Base-by-base conservation (phyloP, 768 basidiomycete genomes). In the Boletus reticulatus region DNA sequence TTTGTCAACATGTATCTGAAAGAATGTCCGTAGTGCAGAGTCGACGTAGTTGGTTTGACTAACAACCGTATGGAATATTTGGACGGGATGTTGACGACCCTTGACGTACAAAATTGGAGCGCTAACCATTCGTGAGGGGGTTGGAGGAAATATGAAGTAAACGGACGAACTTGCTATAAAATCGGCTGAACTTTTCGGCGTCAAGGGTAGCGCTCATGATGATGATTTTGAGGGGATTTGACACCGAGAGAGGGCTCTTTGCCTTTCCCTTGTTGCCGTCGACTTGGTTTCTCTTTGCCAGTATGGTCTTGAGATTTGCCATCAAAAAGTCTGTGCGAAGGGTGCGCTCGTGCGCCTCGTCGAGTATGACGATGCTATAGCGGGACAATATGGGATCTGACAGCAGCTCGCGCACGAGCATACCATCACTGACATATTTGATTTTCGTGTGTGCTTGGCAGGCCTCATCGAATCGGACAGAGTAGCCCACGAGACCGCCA, bases 171-270 rank as follows among this genome's bases (percentile, higher is more conserved):
- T 84, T 79, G 67, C 85, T 68, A 66, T 89, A 97, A 72, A 96
- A 99, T 31, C 76, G 78, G 73, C 89, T 90, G 70, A 99, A 98
- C 61, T 92, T 93, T 61, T 95, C 88, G 0, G 95, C 95, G 66
- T 99, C 95, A 36, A 99, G 79, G 8, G 97, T 98, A 4, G 97
- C 97, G 70, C 92, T 94, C 97, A 99, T 99, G 61, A 99, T 82
- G 20, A 99, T 82, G 38, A 99, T 81, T 70, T 95, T 98, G 56
- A 99, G 80, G 16, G 89, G 87, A 56, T 84, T 85, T 4, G 77
- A 64, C 41, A 67, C 66, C 14, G 68, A 63, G 2, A 65, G 61
- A 16, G 73, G 67, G 14, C 65, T 66, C 47, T 80, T 75, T 45
- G 16, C 65, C 48, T 81, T 75, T 41, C 67, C 73, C 61, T 84